phyloP scores from a whole-genome alignment of 495 filamentous ascomycete species.

The Rostrohypoxylon terebratum region DNA sequence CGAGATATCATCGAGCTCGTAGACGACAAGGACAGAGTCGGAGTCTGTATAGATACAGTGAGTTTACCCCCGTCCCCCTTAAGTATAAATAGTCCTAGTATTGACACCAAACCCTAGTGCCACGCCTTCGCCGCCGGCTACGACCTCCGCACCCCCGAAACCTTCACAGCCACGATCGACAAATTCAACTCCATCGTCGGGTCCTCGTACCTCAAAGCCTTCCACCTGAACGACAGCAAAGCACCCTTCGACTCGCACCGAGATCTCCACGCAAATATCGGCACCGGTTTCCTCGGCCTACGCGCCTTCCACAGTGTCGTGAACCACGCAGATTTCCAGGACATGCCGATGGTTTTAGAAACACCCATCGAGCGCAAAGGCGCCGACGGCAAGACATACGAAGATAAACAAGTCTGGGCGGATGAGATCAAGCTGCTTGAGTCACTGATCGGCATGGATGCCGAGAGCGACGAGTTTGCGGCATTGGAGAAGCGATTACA shows the following conservation, averaged over 20 bases:
- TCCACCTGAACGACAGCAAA: conserved; percentile 95
- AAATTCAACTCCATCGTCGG: conserved; percentile 87
- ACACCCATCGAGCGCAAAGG: conserved; percentile 84
- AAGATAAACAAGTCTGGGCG: conserved; percentile 84
- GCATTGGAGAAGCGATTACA: conserved; percentile 70
- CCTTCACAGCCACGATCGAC: conserved; percentile 77
- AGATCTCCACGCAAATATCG: conserved; percentile 94
- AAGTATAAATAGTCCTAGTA: not conserved
- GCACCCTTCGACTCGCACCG: conserved; percentile 80
- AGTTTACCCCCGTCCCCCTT: not conserved
- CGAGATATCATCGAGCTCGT: conserved; percentile 82
- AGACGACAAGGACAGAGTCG: conserved; percentile 85
- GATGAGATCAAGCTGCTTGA: conserved; percentile 91
- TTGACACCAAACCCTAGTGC: conserved; percentile 57
- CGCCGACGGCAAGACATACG: conserved; percentile 65
- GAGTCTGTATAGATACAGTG: conserved; percentile 90
- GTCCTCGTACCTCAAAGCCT: conserved; percentile 78
- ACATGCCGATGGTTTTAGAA: conserved; percentile 91
- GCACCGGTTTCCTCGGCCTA: conserved; percentile 89
- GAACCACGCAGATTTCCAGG: conserved; percentile 81
- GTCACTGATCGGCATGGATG: conserved; percentile 83
- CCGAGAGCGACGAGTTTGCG: conserved; percentile 75
- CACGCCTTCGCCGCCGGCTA: conserved; percentile 95
- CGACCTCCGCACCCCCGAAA: conserved; percentile 79
- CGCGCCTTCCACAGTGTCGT: conserved; percentile 91